A percentile compares a stretch with the other conserved stretches of the same genome.
These are phyloP conservation scores for Tuber borchii DNA, from an alignment of 495 filamentous ascomycete species.

Conservation along the genomic window DNA sequence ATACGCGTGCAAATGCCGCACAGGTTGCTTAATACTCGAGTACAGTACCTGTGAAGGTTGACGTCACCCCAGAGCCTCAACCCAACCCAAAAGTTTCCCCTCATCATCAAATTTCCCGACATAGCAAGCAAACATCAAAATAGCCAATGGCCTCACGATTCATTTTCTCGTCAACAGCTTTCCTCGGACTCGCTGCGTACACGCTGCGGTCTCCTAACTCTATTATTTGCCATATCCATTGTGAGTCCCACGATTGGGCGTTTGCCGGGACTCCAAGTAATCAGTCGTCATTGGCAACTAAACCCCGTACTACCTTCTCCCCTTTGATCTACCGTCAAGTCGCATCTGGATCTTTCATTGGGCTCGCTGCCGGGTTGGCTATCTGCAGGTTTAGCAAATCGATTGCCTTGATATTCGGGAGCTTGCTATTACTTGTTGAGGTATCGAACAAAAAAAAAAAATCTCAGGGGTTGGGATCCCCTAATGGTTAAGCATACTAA, in stretches of 20 bases:
- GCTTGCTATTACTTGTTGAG: conserved; percentile 35
- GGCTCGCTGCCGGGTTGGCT: conserved; percentile 29
- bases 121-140: conserved; percentile 8
- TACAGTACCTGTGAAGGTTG: conserved; percentile 4
- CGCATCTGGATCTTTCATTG: conserved; percentile 37
- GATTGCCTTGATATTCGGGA: conserved; percentile 25
- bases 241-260: background rate
- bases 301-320: conserved; percentile 23
- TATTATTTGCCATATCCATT: background rate
- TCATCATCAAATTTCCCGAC: conserved; percentile 10
- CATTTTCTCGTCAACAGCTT: conserved; percentile 24
- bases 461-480: background rate
- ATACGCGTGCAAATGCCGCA: background rate
- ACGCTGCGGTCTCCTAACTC: conserved; percentile 4
- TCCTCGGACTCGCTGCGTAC: conserved; percentile 29
- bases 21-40: background rate
- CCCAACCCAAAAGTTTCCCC: conserved; percentile 10
- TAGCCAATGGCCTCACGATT: conserved; percentile 23
- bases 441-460: conserved; percentile 9
- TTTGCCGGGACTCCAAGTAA: background rate
- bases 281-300: conserved; percentile 1
- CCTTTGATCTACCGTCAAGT: conserved; percentile 36
- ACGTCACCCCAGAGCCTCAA: conserved; percentile 20
- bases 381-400: conserved; percentile 38
- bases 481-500: background rate